Percentiles rank a stretch among this genome's conserved stretches.
Conservation (phyloP, 78 protist species). For the Isochrysis galbana region DNA sequence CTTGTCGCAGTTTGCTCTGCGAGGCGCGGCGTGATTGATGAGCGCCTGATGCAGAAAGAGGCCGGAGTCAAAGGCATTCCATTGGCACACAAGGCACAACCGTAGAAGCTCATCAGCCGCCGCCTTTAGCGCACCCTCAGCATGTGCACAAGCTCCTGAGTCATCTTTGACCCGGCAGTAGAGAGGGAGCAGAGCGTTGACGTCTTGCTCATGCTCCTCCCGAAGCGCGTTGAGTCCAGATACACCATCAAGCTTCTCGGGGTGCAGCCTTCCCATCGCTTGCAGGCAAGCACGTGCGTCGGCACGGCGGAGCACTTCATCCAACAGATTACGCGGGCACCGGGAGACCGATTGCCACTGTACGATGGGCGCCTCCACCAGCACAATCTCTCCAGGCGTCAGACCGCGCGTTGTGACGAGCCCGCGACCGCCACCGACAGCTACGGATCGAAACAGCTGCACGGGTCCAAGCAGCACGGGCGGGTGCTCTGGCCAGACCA, state of each 20-base stretch:
- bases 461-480: not conserved
- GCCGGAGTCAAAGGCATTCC: not conserved
- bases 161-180: not conserved
- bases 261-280: not conserved
- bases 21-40: not conserved
- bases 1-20: not conserved
- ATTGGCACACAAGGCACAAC: not conserved
- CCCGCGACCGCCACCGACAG: not conserved
- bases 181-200: not conserved
- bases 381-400: not conserved
- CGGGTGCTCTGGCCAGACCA: not conserved
- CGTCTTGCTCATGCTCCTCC: not conserved
- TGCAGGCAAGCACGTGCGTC: not conserved
- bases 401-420: not conserved
- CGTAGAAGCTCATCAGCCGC: not conserved
- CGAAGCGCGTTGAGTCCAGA: not conserved
- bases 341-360: not conserved
- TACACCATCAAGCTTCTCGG: not conserved
- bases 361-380: not conserved
- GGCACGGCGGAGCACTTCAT: not conserved
- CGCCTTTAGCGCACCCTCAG: not conserved
- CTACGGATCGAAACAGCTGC: not conserved
- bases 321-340: not conserved
- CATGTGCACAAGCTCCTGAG: not conserved
- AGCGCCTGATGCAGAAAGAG: not conserved